Conservation (phyloP, 352 stramenopile genomes). For the Phytophthora idaei region DNA sequence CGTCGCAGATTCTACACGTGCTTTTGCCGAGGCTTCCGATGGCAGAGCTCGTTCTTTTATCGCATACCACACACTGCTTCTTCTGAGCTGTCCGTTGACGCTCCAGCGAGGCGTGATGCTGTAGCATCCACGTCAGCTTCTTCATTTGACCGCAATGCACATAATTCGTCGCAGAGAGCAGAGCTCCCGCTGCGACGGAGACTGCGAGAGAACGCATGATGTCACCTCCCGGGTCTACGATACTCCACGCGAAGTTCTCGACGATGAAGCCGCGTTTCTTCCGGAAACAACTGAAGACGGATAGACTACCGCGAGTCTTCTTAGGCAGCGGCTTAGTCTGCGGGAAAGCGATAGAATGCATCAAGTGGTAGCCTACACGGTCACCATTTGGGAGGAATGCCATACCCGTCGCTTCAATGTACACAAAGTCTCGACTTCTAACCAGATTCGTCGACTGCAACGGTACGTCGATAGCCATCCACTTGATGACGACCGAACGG, state of each 20-base stretch:
- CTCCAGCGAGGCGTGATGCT: constrained; percentile 12
- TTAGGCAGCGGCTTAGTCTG: constrained; percentile 39
- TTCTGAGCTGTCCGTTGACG: background rate
- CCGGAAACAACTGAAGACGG: constrained; percentile 48
- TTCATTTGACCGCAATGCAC: constrained; percentile 61
- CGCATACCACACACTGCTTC: constrained; percentile 32
- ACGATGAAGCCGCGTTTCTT: constrained; percentile 41
- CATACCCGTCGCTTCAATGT: constrained; percentile 40
- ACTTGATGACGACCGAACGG: constrained; percentile 38
- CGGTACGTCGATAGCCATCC: constrained; percentile 36
- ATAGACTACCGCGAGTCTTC: constrained; percentile 44
- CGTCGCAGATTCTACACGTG: constrained; percentile 36
- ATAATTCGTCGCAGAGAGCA: constrained; percentile 40
- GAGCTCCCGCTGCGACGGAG: constrained; percentile 25
- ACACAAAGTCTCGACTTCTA: constrained; percentile 40
- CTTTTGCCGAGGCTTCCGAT: constrained; percentile 33
- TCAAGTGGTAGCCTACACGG: constrained; percentile 41
- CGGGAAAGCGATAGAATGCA: constrained; percentile 47
- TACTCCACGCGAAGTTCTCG: constrained; percentile 41
- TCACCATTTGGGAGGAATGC: constrained; percentile 27
- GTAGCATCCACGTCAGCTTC: constrained; percentile 54
- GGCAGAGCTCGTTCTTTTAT: constrained; percentile 31
- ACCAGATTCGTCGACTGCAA: constrained; percentile 25
- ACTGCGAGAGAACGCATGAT: constrained; percentile 37
- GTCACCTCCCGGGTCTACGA: constrained; percentile 33